These are phyloP conservation scores for Globisporangium carolinianum DNA, from an alignment of 352 stramenopile genomes.

Conservation along the genomic window DNA sequence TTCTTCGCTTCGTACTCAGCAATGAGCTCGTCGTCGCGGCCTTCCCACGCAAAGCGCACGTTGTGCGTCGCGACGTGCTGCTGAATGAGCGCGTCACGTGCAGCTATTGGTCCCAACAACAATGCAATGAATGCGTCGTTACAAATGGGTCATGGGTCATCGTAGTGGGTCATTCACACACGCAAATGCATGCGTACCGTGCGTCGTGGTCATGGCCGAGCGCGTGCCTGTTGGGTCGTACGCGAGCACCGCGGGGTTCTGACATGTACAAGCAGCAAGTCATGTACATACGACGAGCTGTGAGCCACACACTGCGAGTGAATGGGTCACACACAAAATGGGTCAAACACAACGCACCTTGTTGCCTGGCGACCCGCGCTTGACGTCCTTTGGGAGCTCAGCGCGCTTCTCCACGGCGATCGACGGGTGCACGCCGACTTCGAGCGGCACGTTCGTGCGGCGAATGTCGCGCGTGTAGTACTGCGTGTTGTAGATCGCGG, in stretches of 20 bases:
- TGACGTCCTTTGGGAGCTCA: conserved; percentile 57
- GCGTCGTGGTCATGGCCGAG: conserved; percentile 81
- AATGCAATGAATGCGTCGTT: background rate
- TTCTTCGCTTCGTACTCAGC: conserved; percentile 66
- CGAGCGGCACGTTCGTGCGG: conserved; percentile 51
- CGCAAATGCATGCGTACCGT: conserved; percentile 23
- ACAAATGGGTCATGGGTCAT: too few relatives aligned
- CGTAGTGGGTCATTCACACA: too few relatives aligned
- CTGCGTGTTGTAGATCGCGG: conserved; percentile 80
- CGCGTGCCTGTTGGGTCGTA: conserved; percentile 84
- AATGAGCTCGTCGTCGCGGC: conserved; percentile 64
- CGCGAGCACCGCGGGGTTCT: conserved; percentile 76
- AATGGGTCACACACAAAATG: background rate
- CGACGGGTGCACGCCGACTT: conserved; percentile 72
- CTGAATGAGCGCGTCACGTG: conserved; percentile 65
- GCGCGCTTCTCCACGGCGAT: conserved; percentile 46
- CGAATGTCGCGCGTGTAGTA: conserved; percentile 88
- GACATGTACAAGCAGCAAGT: background rate
- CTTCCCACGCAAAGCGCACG: conserved; percentile 79
- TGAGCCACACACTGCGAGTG: background rate
- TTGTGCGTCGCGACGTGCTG: conserved; percentile 66
- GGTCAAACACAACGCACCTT: conserved; percentile 25
- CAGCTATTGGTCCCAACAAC: conserved; percentile 21
- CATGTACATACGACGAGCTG: background rate
- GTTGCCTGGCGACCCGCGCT: conserved; percentile 73